Evolutionary conservation across 192 early-diverging fungal species (phyloP).

Genomic region (Umbelopsis sp.): DNA sequence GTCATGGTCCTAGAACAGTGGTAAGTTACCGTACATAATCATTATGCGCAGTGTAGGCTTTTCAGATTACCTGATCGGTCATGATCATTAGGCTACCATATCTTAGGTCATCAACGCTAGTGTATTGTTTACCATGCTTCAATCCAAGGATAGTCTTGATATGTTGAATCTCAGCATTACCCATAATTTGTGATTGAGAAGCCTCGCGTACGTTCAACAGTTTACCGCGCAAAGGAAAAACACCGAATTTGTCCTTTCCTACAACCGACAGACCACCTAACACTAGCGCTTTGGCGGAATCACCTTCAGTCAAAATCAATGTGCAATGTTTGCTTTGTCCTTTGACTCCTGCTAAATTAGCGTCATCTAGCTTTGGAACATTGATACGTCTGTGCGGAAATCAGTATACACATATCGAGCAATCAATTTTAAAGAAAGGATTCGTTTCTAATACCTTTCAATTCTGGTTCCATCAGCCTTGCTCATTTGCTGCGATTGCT

Average conservation of each 20-base stretch:
- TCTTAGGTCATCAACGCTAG: constrained; percentile 69
- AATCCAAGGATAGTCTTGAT: constrained; percentile 95
- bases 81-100: constrained; percentile 98
- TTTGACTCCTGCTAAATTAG: constrained; percentile 82
- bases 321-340: constrained; percentile 77
- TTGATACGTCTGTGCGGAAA: constrained; percentile 47
- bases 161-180: constrained; percentile 83
- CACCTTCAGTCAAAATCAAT: constrained; percentile 96
- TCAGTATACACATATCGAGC: not conserved
- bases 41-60: not conserved
- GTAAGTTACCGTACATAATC: constrained; percentile 26
- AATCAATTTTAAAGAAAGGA: not conserved
- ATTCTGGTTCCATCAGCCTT: constrained; percentile 80
- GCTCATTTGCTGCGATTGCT: constrained; percentile 73
- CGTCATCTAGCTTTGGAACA: constrained; percentile 93
- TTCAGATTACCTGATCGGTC: constrained; percentile 81
- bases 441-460: not conserved
- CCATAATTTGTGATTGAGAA: constrained; percentile 60
- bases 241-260: constrained; percentile 88
- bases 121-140: constrained; percentile 83
- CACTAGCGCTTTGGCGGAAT: constrained; percentile 91
- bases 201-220: constrained; percentile 96
- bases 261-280: constrained; percentile 85
- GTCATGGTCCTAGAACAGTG: constrained; percentile 71
- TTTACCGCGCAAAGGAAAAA: constrained; percentile 97